phyloP scores from a whole-genome alignment of 129 eudicot genomes.

The Lactuca saligna region DNA sequence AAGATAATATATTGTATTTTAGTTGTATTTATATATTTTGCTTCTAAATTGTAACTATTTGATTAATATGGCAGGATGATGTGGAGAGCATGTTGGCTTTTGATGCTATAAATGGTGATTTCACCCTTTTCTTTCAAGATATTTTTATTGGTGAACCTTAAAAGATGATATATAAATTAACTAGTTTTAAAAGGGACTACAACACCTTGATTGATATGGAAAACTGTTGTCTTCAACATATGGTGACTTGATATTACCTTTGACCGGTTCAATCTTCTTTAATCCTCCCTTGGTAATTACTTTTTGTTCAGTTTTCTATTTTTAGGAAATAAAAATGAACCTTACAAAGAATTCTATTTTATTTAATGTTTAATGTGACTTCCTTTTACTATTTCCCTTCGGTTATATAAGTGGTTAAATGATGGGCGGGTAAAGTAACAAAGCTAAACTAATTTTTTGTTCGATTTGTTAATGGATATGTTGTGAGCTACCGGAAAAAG shows the following conservation, averaged over 20 bases:
- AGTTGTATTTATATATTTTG: background rate
- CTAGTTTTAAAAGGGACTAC: no score
- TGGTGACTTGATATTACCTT: no score
- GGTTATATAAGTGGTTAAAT: no score
- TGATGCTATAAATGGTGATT: constrained; percentile 64
- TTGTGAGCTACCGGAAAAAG: constrained; percentile 85
- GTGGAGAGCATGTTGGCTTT: constrained; percentile 65
- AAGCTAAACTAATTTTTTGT: background rate
- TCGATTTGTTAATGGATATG: constrained; percentile 12
- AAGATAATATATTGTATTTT: constrained; percentile 4
- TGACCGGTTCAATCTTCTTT: no score
- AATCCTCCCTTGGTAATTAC: no score
- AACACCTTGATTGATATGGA: no score
- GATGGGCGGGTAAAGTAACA: background rate
- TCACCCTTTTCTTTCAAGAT: constrained; percentile 59
- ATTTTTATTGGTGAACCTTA: constrained; percentile 44
- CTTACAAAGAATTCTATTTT: no score
- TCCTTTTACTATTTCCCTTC: background rate
- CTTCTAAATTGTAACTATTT: constrained; percentile 3
- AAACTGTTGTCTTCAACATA: no score
- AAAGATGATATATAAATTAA: background rate
- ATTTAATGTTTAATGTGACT: background rate
- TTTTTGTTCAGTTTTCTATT: no score
- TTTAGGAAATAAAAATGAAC: no score
- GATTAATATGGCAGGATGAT: constrained; percentile 53